Conservation (phyloP, 1,139 yeast genomes). For the Diutina scorzettiae region DNA sequence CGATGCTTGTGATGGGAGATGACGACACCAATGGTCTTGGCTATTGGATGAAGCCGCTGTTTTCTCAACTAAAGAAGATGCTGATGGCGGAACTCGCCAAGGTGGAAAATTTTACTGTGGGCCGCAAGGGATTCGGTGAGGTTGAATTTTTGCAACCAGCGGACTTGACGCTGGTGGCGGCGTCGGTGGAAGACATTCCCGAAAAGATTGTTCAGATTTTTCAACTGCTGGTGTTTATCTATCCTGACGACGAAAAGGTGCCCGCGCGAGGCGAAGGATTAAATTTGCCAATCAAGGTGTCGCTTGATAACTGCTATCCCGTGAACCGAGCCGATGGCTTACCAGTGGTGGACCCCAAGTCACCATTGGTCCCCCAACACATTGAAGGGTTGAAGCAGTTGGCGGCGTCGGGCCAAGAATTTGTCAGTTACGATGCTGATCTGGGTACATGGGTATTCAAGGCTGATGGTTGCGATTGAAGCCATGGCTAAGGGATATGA, state of each 20-base stretch:
- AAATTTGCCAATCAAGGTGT: slow-evolving; percentile 62
- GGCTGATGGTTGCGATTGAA: slow-evolving; percentile 1
- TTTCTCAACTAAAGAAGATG: slow-evolving; percentile 47
- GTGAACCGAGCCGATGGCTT: slow-evolving; percentile 57
- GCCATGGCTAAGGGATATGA: too few relatives aligned
- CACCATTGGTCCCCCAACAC: slow-evolving; percentile 59
- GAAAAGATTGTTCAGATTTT: slow-evolving; percentile 56
- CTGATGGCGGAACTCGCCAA: slow-evolving; percentile 51
- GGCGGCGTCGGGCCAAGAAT: slow-evolving; percentile 37
- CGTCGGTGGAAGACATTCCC: slow-evolving; percentile 43
- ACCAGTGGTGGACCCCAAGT: slow-evolving; percentile 70
- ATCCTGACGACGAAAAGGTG: slow-evolving; percentile 61
- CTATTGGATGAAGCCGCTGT: slow-evolving; percentile 79
- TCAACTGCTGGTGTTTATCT: slow-evolving; percentile 52
- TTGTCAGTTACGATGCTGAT: slow-evolving; percentile 64
- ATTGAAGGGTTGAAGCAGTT: slow-evolving; percentile 52
- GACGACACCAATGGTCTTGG: slow-evolving; percentile 48
- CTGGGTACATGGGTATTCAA: slow-evolving; percentile 76
- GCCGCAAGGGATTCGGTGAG: slow-evolving; percentile 68
- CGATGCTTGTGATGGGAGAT: slow-evolving; percentile 3
- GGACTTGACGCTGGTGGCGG: slow-evolving; percentile 53
- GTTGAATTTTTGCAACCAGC: slow-evolving; percentile 73
- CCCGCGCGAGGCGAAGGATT: slow-evolving; percentile 65
- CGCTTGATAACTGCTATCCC: slow-evolving; percentile 74
- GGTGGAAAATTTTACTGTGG: slow-evolving; percentile 61